Evolutionary conservation across 192 early-diverging fungal species (phyloP), one percentile per base, ranked within the genome.

Genomic region (Umbelopsis sp.): DNA sequence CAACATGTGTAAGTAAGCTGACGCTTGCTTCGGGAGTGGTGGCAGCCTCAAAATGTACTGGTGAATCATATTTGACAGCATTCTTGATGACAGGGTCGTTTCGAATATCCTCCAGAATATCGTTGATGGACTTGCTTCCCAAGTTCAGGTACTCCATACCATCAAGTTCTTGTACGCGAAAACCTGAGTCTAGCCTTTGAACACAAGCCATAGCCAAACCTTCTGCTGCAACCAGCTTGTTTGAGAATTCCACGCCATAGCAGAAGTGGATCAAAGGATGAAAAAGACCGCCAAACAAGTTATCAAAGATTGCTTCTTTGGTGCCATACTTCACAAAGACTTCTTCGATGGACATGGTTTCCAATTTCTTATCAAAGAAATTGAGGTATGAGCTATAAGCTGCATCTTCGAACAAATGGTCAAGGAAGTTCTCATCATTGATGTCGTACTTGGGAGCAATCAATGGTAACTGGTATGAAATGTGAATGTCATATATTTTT

Each of bases 121-220:
- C 56, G 7, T 29, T 14, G 25, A 62, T 20, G 56, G 56, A 20
- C 14, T 62, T 62, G 31, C 56, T 32, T 34, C 34, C 29, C 9
- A 62, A 8, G 14, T 62, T 26, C 56, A 62, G 8, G 31, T 62
- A 29, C 31, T 62, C 56, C 29, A 62, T 20, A 3, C 34, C 31
- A 4, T 34, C 11, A 14, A 62, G 26, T 0, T 62, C 29, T 12
- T 20, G 25, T 29, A 34, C 14, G 26, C 56, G 29, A 7, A 62
- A 62, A 1, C 56, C 56, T 2, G 14, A 14, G 31, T 62, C 56
- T 34, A 34, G 56, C 2, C 14, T 3, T 4, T 62, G 56, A 20
- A 62, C 26, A 32, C 25, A 22, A 6, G 56, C 56, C 56, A 62
- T 62, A 62, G 56, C 56, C 31, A 62, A 34, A 11, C 56, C 56